Base-by-base conservation (phyloP, 306 rosid genomes). In the Vicia villosa region DNA sequence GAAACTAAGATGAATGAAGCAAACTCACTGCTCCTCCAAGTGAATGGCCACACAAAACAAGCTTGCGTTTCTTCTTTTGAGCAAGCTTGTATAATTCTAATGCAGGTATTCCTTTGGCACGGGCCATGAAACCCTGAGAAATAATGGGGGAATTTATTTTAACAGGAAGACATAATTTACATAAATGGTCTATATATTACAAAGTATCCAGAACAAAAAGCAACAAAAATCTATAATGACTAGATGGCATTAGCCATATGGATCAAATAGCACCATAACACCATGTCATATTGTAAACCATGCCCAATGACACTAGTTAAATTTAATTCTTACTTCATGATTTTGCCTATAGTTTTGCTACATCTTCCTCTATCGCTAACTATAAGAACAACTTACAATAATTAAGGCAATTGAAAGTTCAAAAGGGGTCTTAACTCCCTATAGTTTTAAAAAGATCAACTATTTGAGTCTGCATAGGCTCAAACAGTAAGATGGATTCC, bases 21-120 rank as follows among this genome's bases (percentile, higher is more conserved):
- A 73, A 63, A 84, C 97, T 81, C 79, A 94, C 99, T 21, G 97
- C 99, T 84, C 99, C 99, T 69, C 99, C 97, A 63, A 94, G 97
- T 68, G 99, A 94, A 84, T 94, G 99, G 28, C 99, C 99, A 68
- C 97, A 94, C 65, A 94, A 74, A 54, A 94, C 97, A 78, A 94
- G 97, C 70, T 91, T 94, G 24, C 94, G 81, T 65, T 91, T 91
- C 84, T 87, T 94, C 91, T 94, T 94, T 76, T 88, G 96, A 73
- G 99, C 99, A 81, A 94, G 92, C 74, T 92, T 87, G 66, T 94
- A 94, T 80, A 94, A 72, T 78, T 94, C 99, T 82, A 94, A 67
- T 69, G 99, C 96, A 37, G 99, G 99, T 80, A 94, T 94, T 30
- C 99, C 99, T 75, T 94, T 94, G 34, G 99, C 99, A 19, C 99